Base-by-base conservation (phyloP, 805 yeast species). In the Hyphopichia homilentoma region DNA sequence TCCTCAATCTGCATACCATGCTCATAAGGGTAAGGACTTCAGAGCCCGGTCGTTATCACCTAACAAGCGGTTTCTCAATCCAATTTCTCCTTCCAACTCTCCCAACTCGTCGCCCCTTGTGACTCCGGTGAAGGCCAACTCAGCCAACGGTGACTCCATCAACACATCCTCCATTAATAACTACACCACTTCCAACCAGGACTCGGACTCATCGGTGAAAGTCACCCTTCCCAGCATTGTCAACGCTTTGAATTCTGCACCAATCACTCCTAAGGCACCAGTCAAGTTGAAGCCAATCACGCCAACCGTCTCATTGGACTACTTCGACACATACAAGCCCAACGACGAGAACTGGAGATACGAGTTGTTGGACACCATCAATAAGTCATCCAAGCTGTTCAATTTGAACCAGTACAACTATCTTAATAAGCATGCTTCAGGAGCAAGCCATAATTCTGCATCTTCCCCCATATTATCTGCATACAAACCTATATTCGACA, bases 281-380 rank as follows among this genome's bases (percentile, higher is more conserved):
- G 36, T 47, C 22, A 50, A 47, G 34, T 47, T 53, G 34, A 55
- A 57, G 32, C 59, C 62, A 20, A 53, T 62, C 21, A 48, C 64
- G 7, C 70, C 73, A 16, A 63, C 71, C 2, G 66, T 64, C 3
- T 61, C 68, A 7, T 54, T 65, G 30, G 69, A 65, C 35, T 66
- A 65, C 32, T 65, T 63, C 33, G 72, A 66, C 41, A 66, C 72
- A 5, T 65, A 64, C 45, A 64, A 65, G 40, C 70, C 70, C 14
- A 59, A 62, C 39, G 70, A 65, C 38, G 69, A 61, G 36, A 61
- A 64, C 42, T 65, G 71, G 70, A 47, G 69, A 27, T 63, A 51
- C 40, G 70, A 65, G 33, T 41, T 65, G 16, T 46, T 65, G 38
- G 68, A 63, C 45, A 42, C 60, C 15, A 57, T 60, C 25, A 49